Conservation (phyloP, 371 early-diverging fungal species). For the Syncephalastrum racemosum region DNA sequence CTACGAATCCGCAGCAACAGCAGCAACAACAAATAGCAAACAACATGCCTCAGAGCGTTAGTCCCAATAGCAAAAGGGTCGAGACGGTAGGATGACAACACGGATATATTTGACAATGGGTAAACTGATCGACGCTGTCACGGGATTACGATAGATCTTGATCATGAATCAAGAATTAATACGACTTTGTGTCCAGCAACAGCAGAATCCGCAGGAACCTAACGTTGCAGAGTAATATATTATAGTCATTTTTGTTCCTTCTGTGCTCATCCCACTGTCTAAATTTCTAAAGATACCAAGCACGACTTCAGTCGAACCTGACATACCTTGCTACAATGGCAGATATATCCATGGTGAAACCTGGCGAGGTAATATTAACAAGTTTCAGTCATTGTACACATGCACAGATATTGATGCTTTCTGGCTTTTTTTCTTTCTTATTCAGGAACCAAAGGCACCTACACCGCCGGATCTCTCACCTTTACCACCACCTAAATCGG, state of each 20-base stretch:
- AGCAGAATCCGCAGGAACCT: conserved; percentile 32
- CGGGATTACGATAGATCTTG: conserved; percentile 28
- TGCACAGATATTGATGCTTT: conserved; percentile 1
- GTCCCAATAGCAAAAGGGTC: conserved; percentile 34
- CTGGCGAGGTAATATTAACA: conserved; percentile 40
- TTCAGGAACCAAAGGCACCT: conserved; percentile 32
- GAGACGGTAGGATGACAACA: conserved; percentile 23
- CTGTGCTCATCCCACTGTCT: neutral
- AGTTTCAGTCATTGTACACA: neutral
- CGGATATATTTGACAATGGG: neutral
- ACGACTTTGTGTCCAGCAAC: conserved; percentile 45
- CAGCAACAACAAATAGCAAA: conserved; percentile 25
- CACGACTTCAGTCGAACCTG: conserved; percentile 52
- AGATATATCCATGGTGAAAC: conserved; percentile 51
- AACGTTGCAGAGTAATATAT: conserved; percentile 37
- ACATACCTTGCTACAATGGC: conserved; percentile 59
- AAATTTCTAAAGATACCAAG: conserved; percentile 42
- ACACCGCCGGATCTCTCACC: conserved; percentile 42
- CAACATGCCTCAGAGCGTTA: conserved; percentile 18
- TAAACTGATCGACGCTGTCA: neutral
- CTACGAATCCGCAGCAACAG: conserved; percentile 2
- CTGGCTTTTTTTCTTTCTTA: neutral
- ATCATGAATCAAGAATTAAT: conserved; percentile 53
- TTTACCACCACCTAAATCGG: conserved; percentile 38
- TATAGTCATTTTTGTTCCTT: neutral